Evolutionary conservation across 441 rosid species (phyloP).

Genomic region (Populus hybrid): DNA sequence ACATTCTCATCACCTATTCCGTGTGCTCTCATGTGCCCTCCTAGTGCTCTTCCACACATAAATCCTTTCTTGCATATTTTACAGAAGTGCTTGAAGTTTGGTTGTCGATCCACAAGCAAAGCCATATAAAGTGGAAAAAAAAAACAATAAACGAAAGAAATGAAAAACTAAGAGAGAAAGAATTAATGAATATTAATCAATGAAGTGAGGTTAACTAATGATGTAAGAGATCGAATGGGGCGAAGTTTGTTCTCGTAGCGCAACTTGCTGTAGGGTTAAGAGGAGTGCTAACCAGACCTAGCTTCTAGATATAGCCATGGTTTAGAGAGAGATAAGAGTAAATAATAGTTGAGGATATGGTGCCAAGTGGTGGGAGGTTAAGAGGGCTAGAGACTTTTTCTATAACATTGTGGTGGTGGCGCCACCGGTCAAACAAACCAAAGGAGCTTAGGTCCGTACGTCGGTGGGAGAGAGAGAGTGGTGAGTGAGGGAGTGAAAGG

Average conservation of each 20-base stretch:
- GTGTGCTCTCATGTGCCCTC: conserved; percentile 82
- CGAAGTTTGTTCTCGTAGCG: conserved; percentile 40
- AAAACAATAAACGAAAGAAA: neutral
- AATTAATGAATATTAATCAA: neutral
- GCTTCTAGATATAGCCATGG: conserved; percentile 37
- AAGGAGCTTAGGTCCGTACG: conserved; percentile 26
- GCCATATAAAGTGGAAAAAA: conserved; percentile 34
- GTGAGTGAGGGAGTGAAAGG: conserved; percentile 17
- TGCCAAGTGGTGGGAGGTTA: conserved; percentile 57
- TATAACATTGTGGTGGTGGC: conserved; percentile 32
- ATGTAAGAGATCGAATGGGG: conserved; percentile 18
- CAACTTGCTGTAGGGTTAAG: conserved; percentile 35
- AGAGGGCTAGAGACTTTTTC: conserved; percentile 47
- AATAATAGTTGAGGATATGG: conserved; percentile 17
- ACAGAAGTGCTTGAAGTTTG: conserved; percentile 52
- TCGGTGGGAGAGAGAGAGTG: conserved; percentile 2
- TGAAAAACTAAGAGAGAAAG: neutral
- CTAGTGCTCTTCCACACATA: conserved; percentile 63
- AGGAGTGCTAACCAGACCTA: conserved; percentile 32
- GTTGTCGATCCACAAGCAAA: conserved; percentile 43
- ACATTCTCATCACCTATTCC: conserved; percentile 54
- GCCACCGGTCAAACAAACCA: conserved; percentile 43
- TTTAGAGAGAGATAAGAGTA: neutral
- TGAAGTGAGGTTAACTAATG: conserved; percentile 5
- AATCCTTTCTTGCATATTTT: conserved; percentile 72